phyloP scores from a whole-genome alignment of 352 stramenopile species.

The Elongisporangium undulatum region DNA sequence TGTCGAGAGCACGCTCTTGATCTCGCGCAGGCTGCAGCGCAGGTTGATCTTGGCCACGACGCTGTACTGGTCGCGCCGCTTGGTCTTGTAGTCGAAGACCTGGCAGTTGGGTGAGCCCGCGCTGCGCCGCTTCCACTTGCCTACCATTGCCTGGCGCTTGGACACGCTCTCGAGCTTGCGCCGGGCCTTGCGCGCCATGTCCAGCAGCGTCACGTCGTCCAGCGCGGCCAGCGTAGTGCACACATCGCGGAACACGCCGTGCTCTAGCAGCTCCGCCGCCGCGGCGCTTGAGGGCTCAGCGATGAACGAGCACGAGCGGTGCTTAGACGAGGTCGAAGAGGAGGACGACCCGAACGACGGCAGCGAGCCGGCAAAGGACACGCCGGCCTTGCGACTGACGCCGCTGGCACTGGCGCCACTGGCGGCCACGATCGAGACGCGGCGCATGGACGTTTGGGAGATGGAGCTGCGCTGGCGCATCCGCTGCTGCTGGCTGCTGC shows the following conservation, averaged over 20 bases:
- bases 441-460: neutral
- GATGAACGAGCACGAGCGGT: neutral
- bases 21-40: constrained; percentile 45
- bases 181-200: constrained; percentile 30
- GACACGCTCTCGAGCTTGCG: constrained; percentile 35
- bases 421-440: neutral
- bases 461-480: neutral
- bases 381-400: neutral
- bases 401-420: neutral
- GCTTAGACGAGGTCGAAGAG: neutral
- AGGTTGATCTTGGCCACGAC: constrained; percentile 59
- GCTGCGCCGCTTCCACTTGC: constrained; percentile 36
- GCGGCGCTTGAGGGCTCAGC: neutral
- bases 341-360: neutral
- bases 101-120: constrained; percentile 31
- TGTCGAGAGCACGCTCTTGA: constrained; percentile 55
- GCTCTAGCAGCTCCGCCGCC: neutral
- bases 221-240: constrained; percentile 23
- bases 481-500: neutral
- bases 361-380: neutral
- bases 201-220: constrained; percentile 26
- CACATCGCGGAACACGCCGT: constrained; percentile 1
- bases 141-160: constrained; percentile 38
- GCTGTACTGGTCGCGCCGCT: constrained; percentile 44
- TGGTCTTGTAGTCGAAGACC: constrained; percentile 43